Evolutionary conservation across 2,329 filamentous ascomycete species (phyloP).

Genomic region (Claviceps cyperi): DNA sequence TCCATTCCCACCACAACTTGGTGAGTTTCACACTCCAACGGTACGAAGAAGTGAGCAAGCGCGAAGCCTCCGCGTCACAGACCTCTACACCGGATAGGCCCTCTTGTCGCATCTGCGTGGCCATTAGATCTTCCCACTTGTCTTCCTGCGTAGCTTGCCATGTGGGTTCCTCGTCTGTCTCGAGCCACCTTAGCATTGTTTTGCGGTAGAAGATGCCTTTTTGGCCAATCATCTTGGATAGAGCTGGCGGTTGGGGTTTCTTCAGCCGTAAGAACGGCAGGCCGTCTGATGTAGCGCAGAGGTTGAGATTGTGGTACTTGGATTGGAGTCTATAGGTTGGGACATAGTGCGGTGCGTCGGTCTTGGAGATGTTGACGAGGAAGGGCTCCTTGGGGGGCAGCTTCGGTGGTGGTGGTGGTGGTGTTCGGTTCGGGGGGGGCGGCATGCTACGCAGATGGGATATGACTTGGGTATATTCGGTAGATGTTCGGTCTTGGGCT

Average conservation of each 20-base stretch:
- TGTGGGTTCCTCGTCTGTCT: slow-evolving; percentile 24
- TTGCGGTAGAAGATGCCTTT: slow-evolving; percentile 31
- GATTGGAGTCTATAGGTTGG: slow-evolving; percentile 26
- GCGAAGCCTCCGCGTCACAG: neutral
- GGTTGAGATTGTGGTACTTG: slow-evolving; percentile 35
- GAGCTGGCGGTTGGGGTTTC: slow-evolving; percentile 47
- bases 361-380: slow-evolving; percentile 18
- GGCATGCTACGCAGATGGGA: slow-evolving; percentile 23
- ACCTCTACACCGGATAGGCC: neutral
- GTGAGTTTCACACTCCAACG: slow-evolving; percentile 16
- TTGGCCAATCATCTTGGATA: slow-evolving; percentile 43
- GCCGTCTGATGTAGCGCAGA: slow-evolving; percentile 37
- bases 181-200: slow-evolving; percentile 22
- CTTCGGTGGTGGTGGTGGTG: slow-evolving; percentile 6
- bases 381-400: slow-evolving; percentile 14
- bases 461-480: slow-evolving; percentile 27
- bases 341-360: slow-evolving; percentile 31
- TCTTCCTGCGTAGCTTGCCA: slow-evolving; percentile 27
- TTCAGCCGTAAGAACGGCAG: slow-evolving; percentile 51
- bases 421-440: slow-evolving; percentile 8
- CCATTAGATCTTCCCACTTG: slow-evolving; percentile 30
- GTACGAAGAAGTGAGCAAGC: slow-evolving; percentile 13
- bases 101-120: slow-evolving; percentile 10
- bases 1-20: slow-evolving; percentile 17
- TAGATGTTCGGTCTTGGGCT: slow-evolving; percentile 21